Conservation (phyloP, 2,329 filamentous ascomycete species). For the Arthrobotrys conoides region DNA sequence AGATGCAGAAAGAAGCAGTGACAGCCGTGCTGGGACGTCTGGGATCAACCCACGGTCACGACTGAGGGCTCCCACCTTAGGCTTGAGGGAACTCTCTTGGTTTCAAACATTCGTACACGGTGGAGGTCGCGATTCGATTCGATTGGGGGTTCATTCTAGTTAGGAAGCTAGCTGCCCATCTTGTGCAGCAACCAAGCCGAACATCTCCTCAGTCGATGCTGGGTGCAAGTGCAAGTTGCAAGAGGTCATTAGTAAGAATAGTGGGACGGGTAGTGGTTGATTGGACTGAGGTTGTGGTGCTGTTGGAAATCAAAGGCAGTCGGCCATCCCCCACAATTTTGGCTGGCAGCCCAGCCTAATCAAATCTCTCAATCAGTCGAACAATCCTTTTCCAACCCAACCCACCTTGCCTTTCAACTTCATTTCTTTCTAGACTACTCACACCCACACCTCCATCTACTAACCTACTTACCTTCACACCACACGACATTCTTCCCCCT, state of each 20-base stretch:
- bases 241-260: conserved; percentile 20
- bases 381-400: conserved; percentile 49
- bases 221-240: conserved; percentile 2
- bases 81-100: conserved; percentile 50
- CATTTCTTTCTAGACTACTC: conserved; percentile 35
- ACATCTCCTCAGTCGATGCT: conserved; percentile 9
- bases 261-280: conserved; percentile 19
- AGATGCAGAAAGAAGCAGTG: conserved; percentile 49
- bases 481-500: conserved; percentile 51
- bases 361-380: conserved; percentile 45
- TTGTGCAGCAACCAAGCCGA: conserved; percentile 11
- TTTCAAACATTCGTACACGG: conserved; percentile 54
- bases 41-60: conserved; percentile 58
- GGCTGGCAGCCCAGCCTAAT: conserved; percentile 45
- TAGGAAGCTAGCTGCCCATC: conserved; percentile 38
- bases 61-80: conserved; percentile 32
- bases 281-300: conserved; percentile 25
- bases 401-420: conserved; percentile 40
- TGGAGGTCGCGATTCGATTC: conserved; percentile 39
- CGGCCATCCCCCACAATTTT: conserved; percentile 59
- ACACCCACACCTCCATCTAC: conserved; percentile 13
- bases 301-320: conserved; percentile 46
- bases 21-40: conserved; percentile 51
- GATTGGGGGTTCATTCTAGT: conserved; percentile 19
- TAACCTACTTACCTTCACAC: conserved; percentile 17